Conservation (phyloP, 1,284 basidiomycete species). For the Rhodotorula sp. region DNA sequence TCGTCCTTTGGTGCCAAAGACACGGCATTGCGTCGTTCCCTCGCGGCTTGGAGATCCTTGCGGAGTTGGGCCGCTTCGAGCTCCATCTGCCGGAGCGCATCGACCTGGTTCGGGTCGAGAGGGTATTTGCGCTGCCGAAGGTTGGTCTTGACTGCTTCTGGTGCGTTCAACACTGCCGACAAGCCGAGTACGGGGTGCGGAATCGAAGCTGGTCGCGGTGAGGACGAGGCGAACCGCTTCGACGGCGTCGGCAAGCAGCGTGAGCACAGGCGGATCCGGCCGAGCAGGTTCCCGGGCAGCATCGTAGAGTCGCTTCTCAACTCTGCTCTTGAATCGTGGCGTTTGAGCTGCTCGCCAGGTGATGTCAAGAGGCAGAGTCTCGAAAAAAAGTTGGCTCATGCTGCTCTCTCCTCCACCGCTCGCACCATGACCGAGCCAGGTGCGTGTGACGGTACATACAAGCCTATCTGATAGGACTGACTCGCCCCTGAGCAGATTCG, state of each 20-base stretch:
- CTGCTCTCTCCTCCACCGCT: background rate
- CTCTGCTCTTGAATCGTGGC: background rate
- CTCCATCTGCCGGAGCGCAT: constrained; percentile 32
- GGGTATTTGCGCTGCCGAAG: constrained; percentile 40
- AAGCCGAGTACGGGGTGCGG: constrained; percentile 37
- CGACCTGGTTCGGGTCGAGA: constrained; percentile 19
- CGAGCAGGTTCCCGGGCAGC: background rate
- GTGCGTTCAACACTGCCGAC: constrained; percentile 20
- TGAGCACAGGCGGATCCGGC: background rate
- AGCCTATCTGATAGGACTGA: no score
- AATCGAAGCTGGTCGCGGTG: constrained; percentile 24
- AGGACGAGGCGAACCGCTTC: constrained; percentile 15
- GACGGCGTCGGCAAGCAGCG: background rate
- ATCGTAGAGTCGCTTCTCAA: background rate
- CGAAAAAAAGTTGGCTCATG: background rate
- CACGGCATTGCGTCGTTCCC: constrained; percentile 34
- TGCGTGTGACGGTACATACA: no score
- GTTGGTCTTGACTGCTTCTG: constrained; percentile 28
- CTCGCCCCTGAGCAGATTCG: constrained; percentile 6
- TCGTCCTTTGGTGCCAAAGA: constrained; percentile 8
- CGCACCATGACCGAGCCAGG: constrained; percentile 17
- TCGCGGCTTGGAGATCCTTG: constrained; percentile 55
- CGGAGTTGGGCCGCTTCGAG: constrained; percentile 53
- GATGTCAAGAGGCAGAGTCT: background rate
- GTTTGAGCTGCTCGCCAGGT: background rate